Conservation (phyloP, 768 basidiomycete species). For the Tricholoma sp. region DNA sequence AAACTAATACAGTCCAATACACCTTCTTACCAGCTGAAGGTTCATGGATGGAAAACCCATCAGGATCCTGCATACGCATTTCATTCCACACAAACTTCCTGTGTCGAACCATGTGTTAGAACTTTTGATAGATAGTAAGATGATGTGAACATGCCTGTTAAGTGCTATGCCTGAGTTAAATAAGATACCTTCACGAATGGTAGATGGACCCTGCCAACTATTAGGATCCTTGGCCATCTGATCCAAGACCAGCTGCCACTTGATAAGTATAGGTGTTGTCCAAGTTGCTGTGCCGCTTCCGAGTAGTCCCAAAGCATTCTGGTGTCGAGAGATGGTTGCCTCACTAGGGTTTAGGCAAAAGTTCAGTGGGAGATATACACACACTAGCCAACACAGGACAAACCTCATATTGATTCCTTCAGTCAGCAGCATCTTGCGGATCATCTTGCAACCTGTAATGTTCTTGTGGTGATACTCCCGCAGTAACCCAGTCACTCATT, state of each 20-base stretch:
- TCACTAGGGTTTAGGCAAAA: conserved; percentile 12
- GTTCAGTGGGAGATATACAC: too few relatives aligned
- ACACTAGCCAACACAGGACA: conserved; percentile 1
- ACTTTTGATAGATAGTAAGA: background rate
- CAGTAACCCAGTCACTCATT: conserved; percentile 12
- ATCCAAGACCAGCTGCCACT: conserved; percentile 26
- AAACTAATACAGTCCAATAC: conserved; percentile 6
- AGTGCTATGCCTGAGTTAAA: conserved; percentile 24
- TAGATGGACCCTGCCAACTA: conserved; percentile 19
- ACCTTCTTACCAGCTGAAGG: conserved; percentile 22
- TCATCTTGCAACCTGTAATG: conserved; percentile 19
- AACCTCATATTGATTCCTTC: conserved; percentile 25
- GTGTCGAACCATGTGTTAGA: background rate
- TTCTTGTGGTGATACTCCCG: conserved; percentile 21
- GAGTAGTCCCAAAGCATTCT: conserved; percentile 19
- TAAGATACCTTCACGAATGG: conserved; percentile 23
- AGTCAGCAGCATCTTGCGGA: conserved; percentile 19
- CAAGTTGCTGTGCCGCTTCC: conserved; percentile 23
- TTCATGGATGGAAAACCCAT: conserved; percentile 20
- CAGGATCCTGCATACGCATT: conserved; percentile 19
- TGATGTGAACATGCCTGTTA: conserved; percentile 5
- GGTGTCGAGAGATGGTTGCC: conserved; percentile 22
- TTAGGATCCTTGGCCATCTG: conserved; percentile 29
- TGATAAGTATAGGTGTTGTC: conserved; percentile 17
- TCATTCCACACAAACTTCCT: background rate